phyloP scores from a whole-genome alignment of 2,329 filamentous ascomycete species.

The Epichloe gansuensis region DNA sequence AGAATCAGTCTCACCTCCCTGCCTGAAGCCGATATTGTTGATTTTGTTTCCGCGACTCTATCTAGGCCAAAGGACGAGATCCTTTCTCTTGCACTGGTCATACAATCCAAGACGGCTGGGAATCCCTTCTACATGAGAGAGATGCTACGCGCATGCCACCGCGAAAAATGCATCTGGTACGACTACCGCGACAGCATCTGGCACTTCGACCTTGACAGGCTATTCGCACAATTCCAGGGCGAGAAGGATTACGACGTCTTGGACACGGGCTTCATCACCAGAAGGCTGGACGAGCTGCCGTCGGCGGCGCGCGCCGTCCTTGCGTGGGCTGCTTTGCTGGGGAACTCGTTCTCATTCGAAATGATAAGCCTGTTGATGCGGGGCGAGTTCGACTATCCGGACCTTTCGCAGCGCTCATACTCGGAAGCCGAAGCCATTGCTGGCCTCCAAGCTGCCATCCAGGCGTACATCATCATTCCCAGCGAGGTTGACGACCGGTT shows the following conservation, averaged over 20 bases:
- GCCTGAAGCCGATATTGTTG: constrained; percentile 63
- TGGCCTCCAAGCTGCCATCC: constrained; percentile 71
- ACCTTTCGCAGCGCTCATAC: constrained; percentile 23
- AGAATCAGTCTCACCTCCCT: constrained; percentile 62
- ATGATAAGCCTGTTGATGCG: constrained; percentile 65
- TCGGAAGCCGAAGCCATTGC: constrained; percentile 56
- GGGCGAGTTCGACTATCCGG: constrained; percentile 52
- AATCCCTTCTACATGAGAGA: constrained; percentile 88
- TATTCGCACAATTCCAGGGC: constrained; percentile 74
- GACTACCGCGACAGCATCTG: constrained; percentile 73
- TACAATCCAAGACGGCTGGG: constrained; percentile 78
- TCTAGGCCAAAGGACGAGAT: constrained; percentile 61
- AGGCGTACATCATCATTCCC: constrained; percentile 67
- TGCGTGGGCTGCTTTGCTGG: constrained; percentile 75
- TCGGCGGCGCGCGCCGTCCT: constrained; percentile 63
- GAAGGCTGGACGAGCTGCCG: constrained; percentile 64
- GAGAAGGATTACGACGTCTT: constrained; percentile 68
- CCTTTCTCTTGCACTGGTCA: constrained; percentile 64
- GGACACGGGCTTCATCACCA: constrained; percentile 70
- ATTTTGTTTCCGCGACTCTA: constrained; percentile 73
- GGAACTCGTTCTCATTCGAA: constrained; percentile 71
- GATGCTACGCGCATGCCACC: constrained; percentile 77
- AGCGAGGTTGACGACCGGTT: constrained; percentile 80
- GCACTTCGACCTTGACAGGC: constrained; percentile 72
- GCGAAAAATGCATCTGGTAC: constrained; percentile 83